Percentiles rank a stretch among this genome's conserved stretches.
Conservation (phyloP, 805 yeast genomes). For the Saccharomyces mikatae region DNA sequence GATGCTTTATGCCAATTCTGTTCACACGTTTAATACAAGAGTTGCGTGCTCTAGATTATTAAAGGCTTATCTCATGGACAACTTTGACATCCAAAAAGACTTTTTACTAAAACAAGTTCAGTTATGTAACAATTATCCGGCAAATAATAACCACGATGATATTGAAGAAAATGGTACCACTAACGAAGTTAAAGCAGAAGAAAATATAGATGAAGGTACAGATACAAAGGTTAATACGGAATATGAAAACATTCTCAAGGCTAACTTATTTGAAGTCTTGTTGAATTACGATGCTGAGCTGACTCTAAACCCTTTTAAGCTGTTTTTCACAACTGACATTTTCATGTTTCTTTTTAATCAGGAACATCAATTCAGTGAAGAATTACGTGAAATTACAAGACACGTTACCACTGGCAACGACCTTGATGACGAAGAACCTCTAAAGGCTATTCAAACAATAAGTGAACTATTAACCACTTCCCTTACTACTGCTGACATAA, state of each 20-base stretch:
- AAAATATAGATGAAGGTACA: conserved; percentile 5
- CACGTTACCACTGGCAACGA: conserved; percentile 37
- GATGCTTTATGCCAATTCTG: conserved; percentile 71
- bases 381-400: conserved; percentile 41
- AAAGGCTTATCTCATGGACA: conserved; percentile 59
- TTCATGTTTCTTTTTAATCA: conserved; percentile 47
- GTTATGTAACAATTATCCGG: conserved; percentile 27
- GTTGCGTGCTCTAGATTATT: conserved; percentile 61
- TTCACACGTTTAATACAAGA: conserved; percentile 76
- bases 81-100: conserved; percentile 48
- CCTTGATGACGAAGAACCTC: conserved; percentile 46
- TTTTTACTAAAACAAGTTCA: conserved; percentile 63
- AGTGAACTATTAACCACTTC: conserved; percentile 65
- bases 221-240: conserved; percentile 32
- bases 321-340: conserved; percentile 74
- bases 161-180: conserved; percentile 15
- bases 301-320: conserved; percentile 74
- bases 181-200: not conserved
- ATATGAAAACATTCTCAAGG: conserved; percentile 2
- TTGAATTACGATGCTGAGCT: conserved; percentile 68
- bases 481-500: conserved; percentile 54
- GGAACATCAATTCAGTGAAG: conserved; percentile 39
- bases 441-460: conserved; percentile 64
- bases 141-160: not conserved
- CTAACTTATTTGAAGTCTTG: conserved; percentile 59